These are phyloP conservation scores for Penicillium sp. DNA, from an alignment of 2,329 filamentous ascomycete genomes.

Conservation along the genomic window DNA sequence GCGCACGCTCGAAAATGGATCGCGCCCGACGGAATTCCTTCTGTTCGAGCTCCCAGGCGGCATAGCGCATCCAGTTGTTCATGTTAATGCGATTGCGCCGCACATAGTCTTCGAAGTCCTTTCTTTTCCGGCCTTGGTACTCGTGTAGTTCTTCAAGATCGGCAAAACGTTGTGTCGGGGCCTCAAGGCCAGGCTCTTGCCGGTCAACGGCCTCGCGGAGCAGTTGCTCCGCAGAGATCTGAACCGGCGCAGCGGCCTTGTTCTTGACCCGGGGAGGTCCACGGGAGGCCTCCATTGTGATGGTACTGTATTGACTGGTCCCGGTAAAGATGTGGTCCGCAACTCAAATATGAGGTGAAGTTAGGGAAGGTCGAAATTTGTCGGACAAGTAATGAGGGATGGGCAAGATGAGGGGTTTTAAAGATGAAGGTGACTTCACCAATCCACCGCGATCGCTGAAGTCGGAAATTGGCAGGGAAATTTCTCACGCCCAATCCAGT, in stretches of 20 bases:
- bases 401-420: neutral
- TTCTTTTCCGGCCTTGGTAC: constrained; percentile 91
- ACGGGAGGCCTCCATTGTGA: constrained; percentile 80
- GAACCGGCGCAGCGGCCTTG: constrained; percentile 85
- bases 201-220: constrained; percentile 95
- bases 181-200: constrained; percentile 82
- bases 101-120: constrained; percentile 98
- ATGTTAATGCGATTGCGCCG: constrained; percentile 91
- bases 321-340: neutral
- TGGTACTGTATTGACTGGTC: constrained; percentile 1
- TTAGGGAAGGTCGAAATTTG: constrained; percentile 1
- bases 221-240: constrained; percentile 96
- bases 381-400: neutral
- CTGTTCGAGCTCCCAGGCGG: constrained; percentile 95
- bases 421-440: neutral
- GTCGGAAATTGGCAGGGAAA: neutral
- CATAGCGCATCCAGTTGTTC: constrained; percentile 99
- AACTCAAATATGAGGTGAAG: neutral
- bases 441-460: neutral
- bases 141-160: constrained; percentile 98
- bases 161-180: constrained; percentile 89
- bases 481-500: constrained; percentile 4
- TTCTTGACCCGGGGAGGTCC: constrained; percentile 97
- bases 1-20: constrained; percentile 88
- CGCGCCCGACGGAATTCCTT: constrained; percentile 92